Evolutionary conservation across 2,329 filamentous ascomycete genomes (phyloP).

Genomic region (Diaporthe australafricana): DNA sequence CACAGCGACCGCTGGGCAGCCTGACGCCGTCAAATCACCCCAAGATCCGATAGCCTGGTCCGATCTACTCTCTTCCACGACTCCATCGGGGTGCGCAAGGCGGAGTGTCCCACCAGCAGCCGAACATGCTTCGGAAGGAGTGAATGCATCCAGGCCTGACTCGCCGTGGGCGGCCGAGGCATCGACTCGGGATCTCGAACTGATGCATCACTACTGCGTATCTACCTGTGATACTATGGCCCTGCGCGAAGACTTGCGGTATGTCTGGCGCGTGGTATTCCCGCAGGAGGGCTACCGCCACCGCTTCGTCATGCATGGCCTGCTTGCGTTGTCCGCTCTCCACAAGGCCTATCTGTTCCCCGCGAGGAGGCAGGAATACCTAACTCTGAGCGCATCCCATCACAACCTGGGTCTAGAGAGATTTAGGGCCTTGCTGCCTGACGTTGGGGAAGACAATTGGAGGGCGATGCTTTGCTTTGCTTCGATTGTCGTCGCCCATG

Average conservation of each 20-base stretch:
- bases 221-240: not conserved
- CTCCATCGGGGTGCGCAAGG: not conserved
- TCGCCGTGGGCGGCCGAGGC: not conserved
- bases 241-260: not conserved
- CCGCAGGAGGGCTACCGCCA: conserved; percentile 8
- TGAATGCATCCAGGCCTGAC: not conserved
- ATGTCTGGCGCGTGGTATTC: conserved; percentile 4
- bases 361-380: not conserved
- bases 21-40: not conserved
- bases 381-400: not conserved
- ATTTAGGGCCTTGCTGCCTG: not conserved
- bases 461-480: conserved; percentile 1
- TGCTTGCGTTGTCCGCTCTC: conserved; percentile 14
- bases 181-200: not conserved
- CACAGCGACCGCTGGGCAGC: not conserved
- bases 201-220: conserved; percentile 6
- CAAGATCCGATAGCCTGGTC: not conserved
- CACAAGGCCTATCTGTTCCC: conserved; percentile 12
- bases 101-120: not conserved
- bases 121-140: not conserved
- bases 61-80: not conserved
- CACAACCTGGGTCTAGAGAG: not conserved
- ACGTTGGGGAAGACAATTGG: not conserved
- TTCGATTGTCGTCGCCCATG: not conserved
- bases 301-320: conserved; percentile 10